Percentiles rank a stretch among this genome's conserved stretches.
phyloP scores from a whole-genome alignment of 192 early-diverging fungal species.

The Backusella morwellensis region DNA sequence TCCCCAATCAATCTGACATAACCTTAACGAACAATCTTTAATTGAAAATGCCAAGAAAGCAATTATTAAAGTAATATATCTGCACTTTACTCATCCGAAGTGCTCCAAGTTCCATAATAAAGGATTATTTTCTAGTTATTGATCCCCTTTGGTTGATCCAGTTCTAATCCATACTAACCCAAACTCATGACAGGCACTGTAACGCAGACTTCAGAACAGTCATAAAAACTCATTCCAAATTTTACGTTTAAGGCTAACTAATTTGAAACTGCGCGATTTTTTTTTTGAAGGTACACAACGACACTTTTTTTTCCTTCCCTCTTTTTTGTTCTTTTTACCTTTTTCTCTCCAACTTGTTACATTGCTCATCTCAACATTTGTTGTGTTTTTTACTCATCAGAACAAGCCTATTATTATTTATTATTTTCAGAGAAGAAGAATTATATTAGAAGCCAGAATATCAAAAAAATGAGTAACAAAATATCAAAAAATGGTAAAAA shows the following conservation, averaged over 20 bases:
- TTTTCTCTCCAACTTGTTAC: conserved; percentile 3
- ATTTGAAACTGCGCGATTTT: neutral
- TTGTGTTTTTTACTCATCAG: neutral
- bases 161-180: neutral
- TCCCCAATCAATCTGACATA: neutral
- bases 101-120: neutral
- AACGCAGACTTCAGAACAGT: neutral
- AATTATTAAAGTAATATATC: neutral
- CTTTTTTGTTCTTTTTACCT: neutral
- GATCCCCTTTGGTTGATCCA: neutral
- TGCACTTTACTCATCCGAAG: neutral
- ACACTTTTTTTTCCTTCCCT: neutral
- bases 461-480: neutral
- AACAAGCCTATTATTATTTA: neutral
- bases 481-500: neutral
- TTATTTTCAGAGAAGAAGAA: neutral
- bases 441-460: neutral
- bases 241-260: neutral
- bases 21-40: neutral
- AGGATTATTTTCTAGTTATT: neutral
- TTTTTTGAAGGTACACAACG: neutral
- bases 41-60: neutral
- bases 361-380: neutral
- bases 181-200: neutral
- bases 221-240: neutral